Percentiles rank a stretch among this genome's conserved stretches.
Evolutionary conservation across 202 grass and related monocot species (phyloP).

Genomic region (Saccharum hybrid): DNA sequence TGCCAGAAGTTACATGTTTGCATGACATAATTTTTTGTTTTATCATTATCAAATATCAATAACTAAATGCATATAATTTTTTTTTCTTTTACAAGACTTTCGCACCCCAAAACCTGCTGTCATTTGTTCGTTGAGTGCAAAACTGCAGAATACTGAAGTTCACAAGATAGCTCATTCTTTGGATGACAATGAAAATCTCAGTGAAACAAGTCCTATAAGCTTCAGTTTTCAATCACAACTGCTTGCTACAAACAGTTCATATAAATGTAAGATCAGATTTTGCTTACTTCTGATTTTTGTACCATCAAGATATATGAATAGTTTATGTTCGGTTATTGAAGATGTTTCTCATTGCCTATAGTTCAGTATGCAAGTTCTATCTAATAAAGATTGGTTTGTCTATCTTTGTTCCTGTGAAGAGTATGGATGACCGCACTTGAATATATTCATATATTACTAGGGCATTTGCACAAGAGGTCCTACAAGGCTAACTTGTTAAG

Average conservation of each 20-base stretch:
- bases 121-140: slow-evolving; percentile 21
- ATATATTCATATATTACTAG: not conserved
- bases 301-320: slow-evolving; percentile 23
- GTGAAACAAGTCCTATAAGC: not conserved
- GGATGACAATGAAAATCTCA: slow-evolving; percentile 18
- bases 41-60: not conserved
- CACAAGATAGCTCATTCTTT: slow-evolving; percentile 35
- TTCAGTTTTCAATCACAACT: slow-evolving; percentile 28
- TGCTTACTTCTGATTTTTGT: slow-evolving; percentile 13
- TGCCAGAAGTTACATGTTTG: not conserved
- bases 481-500: not conserved
- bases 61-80: slow-evolving; percentile 21
- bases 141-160: slow-evolving; percentile 25
- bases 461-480: not conserved
- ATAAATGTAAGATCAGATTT: slow-evolving; percentile 46
- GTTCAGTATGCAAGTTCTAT: slow-evolving; percentile 13
- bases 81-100: slow-evolving; percentile 52
- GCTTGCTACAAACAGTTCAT: slow-evolving; percentile 36
- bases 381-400: not conserved
- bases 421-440: not conserved
- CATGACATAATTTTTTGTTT: not conserved
- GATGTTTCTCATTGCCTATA: slow-evolving; percentile 23
- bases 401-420: not conserved
- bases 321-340: slow-evolving; percentile 18
- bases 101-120: slow-evolving; percentile 63